These are phyloP conservation scores for Cladosporium austrohemisphaericum DNA, from an alignment of 2,329 filamentous ascomycete genomes.

Conservation along the genomic window DNA sequence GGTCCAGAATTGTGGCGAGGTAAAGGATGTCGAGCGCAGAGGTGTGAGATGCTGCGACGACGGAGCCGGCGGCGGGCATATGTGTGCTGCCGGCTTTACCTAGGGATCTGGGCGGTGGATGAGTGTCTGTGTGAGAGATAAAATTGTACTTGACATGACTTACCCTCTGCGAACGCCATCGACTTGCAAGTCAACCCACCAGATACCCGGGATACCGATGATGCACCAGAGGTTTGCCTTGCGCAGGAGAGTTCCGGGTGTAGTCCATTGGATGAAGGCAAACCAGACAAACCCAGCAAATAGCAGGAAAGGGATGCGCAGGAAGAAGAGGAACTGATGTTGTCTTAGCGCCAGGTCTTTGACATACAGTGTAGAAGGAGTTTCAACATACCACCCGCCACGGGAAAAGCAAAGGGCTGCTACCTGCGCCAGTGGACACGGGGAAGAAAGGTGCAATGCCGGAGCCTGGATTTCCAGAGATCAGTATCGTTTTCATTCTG, in stretches of 20 bases:
- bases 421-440: constrained; percentile 61
- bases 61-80: constrained; percentile 71
- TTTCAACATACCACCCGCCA: constrained; percentile 28
- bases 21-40: constrained; percentile 92
- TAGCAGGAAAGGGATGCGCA: constrained; percentile 77
- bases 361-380: background rate
- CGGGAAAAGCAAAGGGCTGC: constrained; percentile 57
- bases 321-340: constrained; percentile 64
- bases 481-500: constrained; percentile 18
- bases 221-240: constrained; percentile 87
- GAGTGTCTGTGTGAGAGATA: constrained; percentile 7
- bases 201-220: constrained; percentile 84
- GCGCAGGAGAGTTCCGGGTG: constrained; percentile 63
- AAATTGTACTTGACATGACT: no score
- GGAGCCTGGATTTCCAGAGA: constrained; percentile 59
- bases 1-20: constrained; percentile 92
- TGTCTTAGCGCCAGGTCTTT: background rate
- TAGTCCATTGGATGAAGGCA: constrained; percentile 62
- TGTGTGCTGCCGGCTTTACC: constrained; percentile 62
- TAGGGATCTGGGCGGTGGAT: constrained; percentile 51
- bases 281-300: constrained; percentile 45
- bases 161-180: constrained; percentile 91
- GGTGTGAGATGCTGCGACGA: constrained; percentile 89
- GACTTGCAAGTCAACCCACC: constrained; percentile 98
- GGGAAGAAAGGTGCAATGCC: constrained; percentile 96